Percentiles rank a stretch among this genome's conserved stretches.
phyloP scores from a whole-genome alignment of 2,329 filamentous ascomycete genomes.

The Epichloe glyceriae region DNA sequence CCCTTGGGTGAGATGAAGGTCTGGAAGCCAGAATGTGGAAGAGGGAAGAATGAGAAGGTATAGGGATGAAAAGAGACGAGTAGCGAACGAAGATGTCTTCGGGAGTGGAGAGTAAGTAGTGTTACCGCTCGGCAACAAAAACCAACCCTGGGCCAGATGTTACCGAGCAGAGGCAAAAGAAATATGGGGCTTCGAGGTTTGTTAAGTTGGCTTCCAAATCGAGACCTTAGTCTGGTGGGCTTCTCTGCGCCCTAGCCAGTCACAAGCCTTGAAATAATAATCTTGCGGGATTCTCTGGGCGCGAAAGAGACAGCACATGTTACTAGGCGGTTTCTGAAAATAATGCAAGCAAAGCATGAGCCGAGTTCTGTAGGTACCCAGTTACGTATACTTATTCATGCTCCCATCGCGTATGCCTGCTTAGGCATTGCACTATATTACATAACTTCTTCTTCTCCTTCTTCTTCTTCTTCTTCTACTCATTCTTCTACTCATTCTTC shows the following conservation, averaged over 20 bases:
- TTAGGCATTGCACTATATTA: no score
- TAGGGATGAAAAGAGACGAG: constrained; percentile 11
- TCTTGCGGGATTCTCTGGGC: background rate
- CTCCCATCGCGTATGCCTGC: no score
- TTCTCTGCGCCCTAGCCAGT: constrained; percentile 9
- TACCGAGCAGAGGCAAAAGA: constrained; percentile 8
- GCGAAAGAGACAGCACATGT: no score
- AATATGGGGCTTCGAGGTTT: background rate
- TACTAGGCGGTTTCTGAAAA: no score
- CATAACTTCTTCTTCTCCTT: no score
- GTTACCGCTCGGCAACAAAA: constrained; percentile 12
- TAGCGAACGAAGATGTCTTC: constrained; percentile 6
- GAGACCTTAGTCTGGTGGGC: background rate
- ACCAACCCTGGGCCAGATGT: constrained; percentile 9
- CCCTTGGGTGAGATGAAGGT: constrained; percentile 10
- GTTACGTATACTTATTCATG: no score
- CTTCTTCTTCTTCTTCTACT: no score
- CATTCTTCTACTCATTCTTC: no score
- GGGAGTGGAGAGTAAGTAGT: constrained; percentile 13
- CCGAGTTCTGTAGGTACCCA: no score
- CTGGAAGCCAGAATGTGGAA: constrained; percentile 4
- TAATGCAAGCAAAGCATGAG: no score
- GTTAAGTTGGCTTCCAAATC: background rate
- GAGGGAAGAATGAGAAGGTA: constrained; percentile 5
- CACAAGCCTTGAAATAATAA: constrained; percentile 14